Base-by-base conservation (phyloP, 2,329 filamentous ascomycete genomes). In the Sporothrix curviconia region DNA sequence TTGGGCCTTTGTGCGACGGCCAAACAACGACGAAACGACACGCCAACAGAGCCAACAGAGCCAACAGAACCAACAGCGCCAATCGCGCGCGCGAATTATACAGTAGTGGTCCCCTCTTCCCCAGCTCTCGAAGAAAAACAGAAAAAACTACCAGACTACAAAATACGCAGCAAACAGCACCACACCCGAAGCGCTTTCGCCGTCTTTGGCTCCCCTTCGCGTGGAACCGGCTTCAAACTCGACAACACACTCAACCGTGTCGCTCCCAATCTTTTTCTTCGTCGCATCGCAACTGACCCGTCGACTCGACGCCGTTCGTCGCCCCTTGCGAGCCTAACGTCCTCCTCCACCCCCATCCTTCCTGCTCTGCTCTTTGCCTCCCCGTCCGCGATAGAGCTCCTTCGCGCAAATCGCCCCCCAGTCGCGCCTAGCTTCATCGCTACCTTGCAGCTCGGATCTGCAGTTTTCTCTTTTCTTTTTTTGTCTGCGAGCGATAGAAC, bases 51-150 rank as follows among this genome's bases (percentile, higher is more conserved):
- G 34, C 39, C 37, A 37, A 37, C 34, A 17, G 39, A 15, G 49
- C n/a, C 34, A 4, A 28, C 32, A 9, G 24, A 28, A 34, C 49
- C 36, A 11, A 11, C 49, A 39, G 28, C 49, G 34, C 49, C 49
- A 51, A 51, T 51, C 49, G 49, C 49, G 49, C 49, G 49, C 49
- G 49, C 49, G 34, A 51, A 51, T 51, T 39, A 51, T 28, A 40
- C 49, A n/a, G n/a, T n/a, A n/a, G n/a, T 34, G 37, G 15, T 37
- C 25, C 34, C 22, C 30, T 22, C 32, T n/a, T 25, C 28, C 34
- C 25, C 28, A 32, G 28, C 28, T 11, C 28, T 32, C 28, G 28
- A 32, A 32, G 11, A 11, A 5, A 32, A 32, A 32, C 5, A 32
- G 6, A 6, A 32, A 32, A 32, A 6, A 5, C 28, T 6, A 32